Conservation (phyloP, 2,329 filamentous ascomycete species). For the Cladosporium colombiae region DNA sequence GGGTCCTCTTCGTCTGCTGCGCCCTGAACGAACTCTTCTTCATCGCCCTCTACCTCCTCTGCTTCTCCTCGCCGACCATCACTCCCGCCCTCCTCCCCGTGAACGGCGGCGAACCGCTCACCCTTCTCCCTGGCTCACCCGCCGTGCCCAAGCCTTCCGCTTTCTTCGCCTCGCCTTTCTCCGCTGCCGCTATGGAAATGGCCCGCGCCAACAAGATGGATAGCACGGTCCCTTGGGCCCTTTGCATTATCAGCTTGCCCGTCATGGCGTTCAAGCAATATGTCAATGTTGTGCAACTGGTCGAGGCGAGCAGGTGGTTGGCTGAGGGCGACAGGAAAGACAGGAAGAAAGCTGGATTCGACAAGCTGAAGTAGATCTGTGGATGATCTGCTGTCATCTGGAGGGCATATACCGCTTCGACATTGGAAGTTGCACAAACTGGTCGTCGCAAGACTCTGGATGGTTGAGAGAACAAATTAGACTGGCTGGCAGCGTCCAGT, state of each 20-base stretch:
- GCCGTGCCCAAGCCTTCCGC: slow-evolving; percentile 68
- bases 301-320: slow-evolving; percentile 89
- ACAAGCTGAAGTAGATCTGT: slow-evolving; percentile 14
- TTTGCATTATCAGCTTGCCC: slow-evolving; percentile 77
- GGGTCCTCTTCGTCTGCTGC: slow-evolving; percentile 88
- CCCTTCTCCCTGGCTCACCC: slow-evolving; percentile 63
- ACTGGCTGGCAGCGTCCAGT: not conserved
- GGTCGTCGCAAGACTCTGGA: not conserved
- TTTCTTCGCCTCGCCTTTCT: slow-evolving; percentile 86
- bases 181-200: slow-evolving; percentile 86
- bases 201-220: slow-evolving; percentile 83
- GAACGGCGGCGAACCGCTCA: slow-evolving; percentile 49
- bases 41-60: slow-evolving; percentile 95
- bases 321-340: slow-evolving; percentile 75
- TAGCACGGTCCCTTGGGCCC: slow-evolving; percentile 68
- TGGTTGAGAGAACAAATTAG: not conserved
- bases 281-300: slow-evolving; percentile 90
- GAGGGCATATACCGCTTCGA: not conserved
- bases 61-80: slow-evolving; percentile 87
- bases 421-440: not conserved
- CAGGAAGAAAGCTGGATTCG: slow-evolving; percentile 28
- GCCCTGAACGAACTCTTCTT: slow-evolving; percentile 94
- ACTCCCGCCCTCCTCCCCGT: slow-evolving; percentile 76
- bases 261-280: slow-evolving; percentile 90
- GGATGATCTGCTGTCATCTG: not conserved